Evolutionary conservation across 2,329 filamentous ascomycete species (phyloP), one percentile per base, ranked within the genome.

Genomic region (Fusarium veterinarium): DNA sequence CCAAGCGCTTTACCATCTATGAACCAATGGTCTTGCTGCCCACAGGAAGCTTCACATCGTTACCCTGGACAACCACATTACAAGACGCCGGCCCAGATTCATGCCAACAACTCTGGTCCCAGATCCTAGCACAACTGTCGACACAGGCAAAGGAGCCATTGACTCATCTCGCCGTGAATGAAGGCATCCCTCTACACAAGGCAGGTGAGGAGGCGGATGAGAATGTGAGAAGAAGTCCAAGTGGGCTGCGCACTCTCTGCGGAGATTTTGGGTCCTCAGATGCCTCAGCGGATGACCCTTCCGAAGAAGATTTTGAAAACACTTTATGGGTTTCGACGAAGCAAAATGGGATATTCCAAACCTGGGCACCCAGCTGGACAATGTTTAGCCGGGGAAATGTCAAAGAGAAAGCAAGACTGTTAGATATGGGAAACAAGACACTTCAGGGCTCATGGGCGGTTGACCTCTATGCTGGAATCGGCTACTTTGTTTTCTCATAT

Each of bases 371-470:
- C 19, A 83, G 91, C 2, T 95, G 94, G 86, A 97, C 95, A 31
- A 98, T 98, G 95, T 98, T 98, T 80, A 95, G 92, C 70, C 89
- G 95, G 3, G 95, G 95, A 7, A 98, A 98, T 81, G 86, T 98
- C 66, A 92, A 91, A 56, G 95, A 98, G 82, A 98, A 98, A 80
- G 91, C 92, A 1, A 86, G 95, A 17, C 82, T 98, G 3, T 81
- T 97, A 8, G 79, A 77, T 0, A 91, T 91, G 73, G 83, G 64
- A 40, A 67, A 40, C 20, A 58, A 38, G 6, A 14, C 20, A 9
- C 61, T 52, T 19, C 79, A 80, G 13, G 73, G 76, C 4, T 60
- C 65, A 8, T 90, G 87, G 80, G 90, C 91, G 0, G 88, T 97
- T 1, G 95, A 98, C 80, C 84, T 98, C 67, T 98, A 97, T 83